A percentile compares a stretch with the other conserved stretches of the same genome.
Conservation (phyloP, 495 filamentous ascomycete genomes). For the Xylaria grammica region DNA sequence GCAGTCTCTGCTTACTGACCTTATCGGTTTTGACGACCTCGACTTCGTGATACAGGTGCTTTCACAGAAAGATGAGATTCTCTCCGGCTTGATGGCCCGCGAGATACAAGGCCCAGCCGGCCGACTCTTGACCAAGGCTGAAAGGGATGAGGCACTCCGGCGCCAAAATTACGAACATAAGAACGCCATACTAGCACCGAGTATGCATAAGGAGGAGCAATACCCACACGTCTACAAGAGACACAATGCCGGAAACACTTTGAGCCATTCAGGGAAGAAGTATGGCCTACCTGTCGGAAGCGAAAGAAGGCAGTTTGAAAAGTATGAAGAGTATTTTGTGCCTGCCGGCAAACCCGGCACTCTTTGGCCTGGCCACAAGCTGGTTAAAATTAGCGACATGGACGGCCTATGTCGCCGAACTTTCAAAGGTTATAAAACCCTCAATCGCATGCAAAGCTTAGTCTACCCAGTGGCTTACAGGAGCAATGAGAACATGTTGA, state of each 20-base stretch:
- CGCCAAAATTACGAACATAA: slow-evolving; percentile 85
- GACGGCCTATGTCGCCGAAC: slow-evolving; percentile 90
- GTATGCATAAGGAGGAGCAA: slow-evolving; percentile 62
- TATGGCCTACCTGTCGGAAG: slow-evolving; percentile 77
- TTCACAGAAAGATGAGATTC: slow-evolving; percentile 69
- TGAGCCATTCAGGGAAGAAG: slow-evolving; percentile 74
- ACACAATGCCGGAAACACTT: slow-evolving; percentile 80
- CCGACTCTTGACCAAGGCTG: slow-evolving; percentile 70
- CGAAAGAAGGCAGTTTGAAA: slow-evolving; percentile 57
- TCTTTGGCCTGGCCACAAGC: slow-evolving; percentile 69
- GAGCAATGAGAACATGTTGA: slow-evolving; percentile 97
- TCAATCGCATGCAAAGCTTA: slow-evolving; percentile 98
- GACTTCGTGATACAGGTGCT: slow-evolving; percentile 88
- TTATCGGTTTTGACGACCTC: slow-evolving; percentile 89
- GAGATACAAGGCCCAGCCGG: slow-evolving; percentile 56
- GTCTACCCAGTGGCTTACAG: slow-evolving; percentile 95
- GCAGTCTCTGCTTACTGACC: slow-evolving; percentile 87
- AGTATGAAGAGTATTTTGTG: slow-evolving; percentile 87
- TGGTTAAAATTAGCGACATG: slow-evolving; percentile 79
- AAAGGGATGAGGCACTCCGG: slow-evolving; percentile 77
- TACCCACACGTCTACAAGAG: slow-evolving; percentile 94
- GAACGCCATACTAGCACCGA: slow-evolving; percentile 66
- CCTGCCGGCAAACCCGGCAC: slow-evolving; percentile 82
- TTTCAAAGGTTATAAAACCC: slow-evolving; percentile 88
- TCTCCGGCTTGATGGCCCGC: slow-evolving; percentile 39